phyloP scores from a whole-genome alignment of 2,329 filamentous ascomycete genomes.

The Penicillium sp. region DNA sequence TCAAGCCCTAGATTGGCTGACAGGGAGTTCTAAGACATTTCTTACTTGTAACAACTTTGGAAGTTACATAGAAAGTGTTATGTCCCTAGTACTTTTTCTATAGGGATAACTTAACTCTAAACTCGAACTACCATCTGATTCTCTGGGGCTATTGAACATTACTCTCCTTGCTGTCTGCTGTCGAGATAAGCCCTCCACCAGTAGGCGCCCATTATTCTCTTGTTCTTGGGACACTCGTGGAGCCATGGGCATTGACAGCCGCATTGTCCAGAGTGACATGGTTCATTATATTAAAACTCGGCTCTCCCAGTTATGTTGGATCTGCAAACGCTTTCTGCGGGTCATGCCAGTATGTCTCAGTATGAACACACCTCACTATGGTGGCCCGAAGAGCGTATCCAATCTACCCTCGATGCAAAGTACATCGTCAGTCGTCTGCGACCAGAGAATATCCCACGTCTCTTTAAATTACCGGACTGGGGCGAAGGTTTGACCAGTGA shows the following conservation, averaged over 20 bases:
- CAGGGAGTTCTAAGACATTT: neutral
- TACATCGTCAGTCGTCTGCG: slow-evolving; percentile 41
- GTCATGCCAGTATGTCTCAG: slow-evolving; percentile 14
- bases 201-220: neutral
- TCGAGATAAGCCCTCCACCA: slow-evolving; percentile 5
- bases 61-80: neutral
- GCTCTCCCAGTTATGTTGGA: neutral
- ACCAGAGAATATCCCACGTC: slow-evolving; percentile 37
- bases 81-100: neutral
- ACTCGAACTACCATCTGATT: neutral
- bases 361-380: slow-evolving; percentile 36
- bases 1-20: slow-evolving; percentile 4
- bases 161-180: slow-evolving; percentile 1
- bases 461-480: slow-evolving; percentile 42
- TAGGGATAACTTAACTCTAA: neutral
- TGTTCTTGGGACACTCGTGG: neutral
- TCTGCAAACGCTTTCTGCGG: neutral
- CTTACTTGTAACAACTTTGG: neutral
- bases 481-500: slow-evolving; percentile 49
- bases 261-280: neutral
- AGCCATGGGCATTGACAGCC: neutral
- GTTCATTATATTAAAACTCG: neutral
- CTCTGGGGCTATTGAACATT: neutral
- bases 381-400: slow-evolving; percentile 50
- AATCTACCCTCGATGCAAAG: slow-evolving; percentile 43